Evolutionary conservation across 2,329 filamentous ascomycete genomes (phyloP), one percentile per base, ranked within the genome.

Genomic region (Scytalidium sp.): DNA sequence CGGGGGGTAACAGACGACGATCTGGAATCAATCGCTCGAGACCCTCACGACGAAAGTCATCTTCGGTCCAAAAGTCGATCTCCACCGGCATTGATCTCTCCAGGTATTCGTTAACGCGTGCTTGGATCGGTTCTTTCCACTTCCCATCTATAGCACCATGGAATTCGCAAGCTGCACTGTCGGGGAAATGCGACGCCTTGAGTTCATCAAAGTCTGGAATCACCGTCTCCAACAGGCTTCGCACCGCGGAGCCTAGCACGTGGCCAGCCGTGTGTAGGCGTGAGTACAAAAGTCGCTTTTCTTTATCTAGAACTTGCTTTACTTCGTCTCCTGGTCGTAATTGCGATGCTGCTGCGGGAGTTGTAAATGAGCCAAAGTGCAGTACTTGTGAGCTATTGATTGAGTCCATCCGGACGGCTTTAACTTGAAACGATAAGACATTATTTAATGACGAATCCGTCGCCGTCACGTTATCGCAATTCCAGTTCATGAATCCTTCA

Each of bases 241-340:
- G 74, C n/a, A 89, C 81, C 0, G 87, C 86, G 0, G 81, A 68
- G 2, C 87, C 85, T 1, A 90, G 75, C 3, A 90, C 79, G 58
- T 91, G 87, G 27, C 87, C 87, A 0, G 85, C 87, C 0, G 87
- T 90, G 66, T 91, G 87, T 1, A 86, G 74, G 1, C 86, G 78
- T 1, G 84, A 88, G 67, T 85, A 82, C 1, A 87, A 71, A 1
- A 74, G 60, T 0, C 87, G 76, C 55, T 82, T 85, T 17, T 79
- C 75, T 0, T 59, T 67, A 61, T 90, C 80, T 49, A 90, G 80
- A 11, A 61, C 56, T 60, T 88, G 86, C 7, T 70, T 67, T 13
- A 85, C 71, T 0, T 63, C 54, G 0, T 76, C 68, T 2, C 74
- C 76, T 0, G 64, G 45, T 2, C 60, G 47, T 50, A 83, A 79